Evolutionary conservation across 108 stramenopile species (phyloP).

Genomic region (Schizochytrium sp.): DNA sequence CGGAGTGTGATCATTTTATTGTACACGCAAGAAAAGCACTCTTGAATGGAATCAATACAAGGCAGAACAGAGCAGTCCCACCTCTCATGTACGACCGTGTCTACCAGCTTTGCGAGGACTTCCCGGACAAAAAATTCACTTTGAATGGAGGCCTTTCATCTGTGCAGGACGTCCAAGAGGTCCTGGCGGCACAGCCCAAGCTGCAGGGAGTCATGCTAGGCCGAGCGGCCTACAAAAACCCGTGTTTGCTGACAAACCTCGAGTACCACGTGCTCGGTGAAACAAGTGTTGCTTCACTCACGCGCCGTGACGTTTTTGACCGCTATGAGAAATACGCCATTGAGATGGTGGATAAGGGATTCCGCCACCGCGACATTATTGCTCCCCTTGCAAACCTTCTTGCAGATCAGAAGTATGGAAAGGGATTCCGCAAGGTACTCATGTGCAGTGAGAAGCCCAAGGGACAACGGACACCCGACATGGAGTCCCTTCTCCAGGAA

Average conservation of each 20-base stretch:
- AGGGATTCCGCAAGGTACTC: slow-evolving; percentile 26
- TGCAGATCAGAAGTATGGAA: neutral
- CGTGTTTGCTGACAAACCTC: slow-evolving; percentile 55
- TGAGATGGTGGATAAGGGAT: neutral
- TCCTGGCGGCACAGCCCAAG: slow-evolving; percentile 5
- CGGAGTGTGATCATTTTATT: slow-evolving; percentile 87
- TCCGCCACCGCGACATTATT: neutral
- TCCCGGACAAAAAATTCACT: slow-evolving; percentile 83
- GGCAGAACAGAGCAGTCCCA: slow-evolving; percentile 95
- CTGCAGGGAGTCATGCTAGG: slow-evolving; percentile 65
- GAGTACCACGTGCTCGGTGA: slow-evolving; percentile 59
- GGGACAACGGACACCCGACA: neutral
- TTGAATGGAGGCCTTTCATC: slow-evolving; percentile 89
- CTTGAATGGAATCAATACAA: slow-evolving; percentile 87
- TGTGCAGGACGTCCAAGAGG: slow-evolving; percentile 70
- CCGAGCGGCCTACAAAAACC: slow-evolving; percentile 59
- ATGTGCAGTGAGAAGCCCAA: slow-evolving; percentile 52
- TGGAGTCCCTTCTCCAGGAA: slow-evolving; percentile 1
- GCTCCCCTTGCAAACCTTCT: neutral
- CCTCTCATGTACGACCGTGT: slow-evolving; percentile 88
- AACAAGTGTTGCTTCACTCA: neutral
- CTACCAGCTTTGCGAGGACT: slow-evolving; percentile 79
- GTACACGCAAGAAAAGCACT: slow-evolving; percentile 97
- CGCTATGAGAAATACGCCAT: slow-evolving; percentile 19
- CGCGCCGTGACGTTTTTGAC: slow-evolving; percentile 55